Evolutionary conservation across 495 filamentous ascomycete species (phyloP).

Genomic region (Trichocladium uniseriatum): DNA sequence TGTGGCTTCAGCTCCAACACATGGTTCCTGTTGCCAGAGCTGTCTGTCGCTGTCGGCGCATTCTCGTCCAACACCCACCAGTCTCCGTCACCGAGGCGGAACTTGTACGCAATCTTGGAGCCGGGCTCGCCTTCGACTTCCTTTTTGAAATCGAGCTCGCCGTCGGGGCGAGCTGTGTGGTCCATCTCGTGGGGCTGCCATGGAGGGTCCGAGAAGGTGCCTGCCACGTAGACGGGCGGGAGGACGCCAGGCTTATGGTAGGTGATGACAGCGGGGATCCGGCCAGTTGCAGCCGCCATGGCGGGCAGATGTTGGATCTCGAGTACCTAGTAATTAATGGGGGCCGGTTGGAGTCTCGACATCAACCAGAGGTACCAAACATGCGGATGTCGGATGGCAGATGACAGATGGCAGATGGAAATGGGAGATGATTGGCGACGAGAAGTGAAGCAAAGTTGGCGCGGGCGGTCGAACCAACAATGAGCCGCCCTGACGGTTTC

Average conservation of each 20-base stretch:
- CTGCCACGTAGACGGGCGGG: constrained; percentile 57
- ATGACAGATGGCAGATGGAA: too few species aligned
- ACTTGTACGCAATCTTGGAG: constrained; percentile 58
- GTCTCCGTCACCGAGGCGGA: constrained; percentile 51
- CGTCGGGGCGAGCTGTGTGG: constrained; percentile 32
- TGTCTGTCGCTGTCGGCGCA: constrained; percentile 45
- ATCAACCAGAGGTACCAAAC: too few species aligned
- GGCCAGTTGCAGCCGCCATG: constrained; percentile 34
- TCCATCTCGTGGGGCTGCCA: constrained; percentile 57
- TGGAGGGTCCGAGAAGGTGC: constrained; percentile 53
- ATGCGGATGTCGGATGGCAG: too few species aligned
- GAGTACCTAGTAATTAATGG: too few species aligned
- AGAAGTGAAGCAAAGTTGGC: too few species aligned
- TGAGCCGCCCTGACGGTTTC: too few species aligned
- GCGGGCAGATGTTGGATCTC: constrained; percentile 7
- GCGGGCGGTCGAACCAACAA: too few species aligned
- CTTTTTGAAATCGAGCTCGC: constrained; percentile 37
- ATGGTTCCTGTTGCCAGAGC: constrained; percentile 50
- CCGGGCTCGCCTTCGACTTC: constrained; percentile 38
- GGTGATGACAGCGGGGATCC: constrained; percentile 43
- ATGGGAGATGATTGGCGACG: neutral
- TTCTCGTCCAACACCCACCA: constrained; percentile 57
- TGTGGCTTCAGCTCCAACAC: constrained; percentile 34
- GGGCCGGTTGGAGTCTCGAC: too few species aligned
- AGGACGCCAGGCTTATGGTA: constrained; percentile 47